Conservation (phyloP, 1,284 basidiomycete genomes). For the Ceratorhiza oryzae-sativae region DNA sequence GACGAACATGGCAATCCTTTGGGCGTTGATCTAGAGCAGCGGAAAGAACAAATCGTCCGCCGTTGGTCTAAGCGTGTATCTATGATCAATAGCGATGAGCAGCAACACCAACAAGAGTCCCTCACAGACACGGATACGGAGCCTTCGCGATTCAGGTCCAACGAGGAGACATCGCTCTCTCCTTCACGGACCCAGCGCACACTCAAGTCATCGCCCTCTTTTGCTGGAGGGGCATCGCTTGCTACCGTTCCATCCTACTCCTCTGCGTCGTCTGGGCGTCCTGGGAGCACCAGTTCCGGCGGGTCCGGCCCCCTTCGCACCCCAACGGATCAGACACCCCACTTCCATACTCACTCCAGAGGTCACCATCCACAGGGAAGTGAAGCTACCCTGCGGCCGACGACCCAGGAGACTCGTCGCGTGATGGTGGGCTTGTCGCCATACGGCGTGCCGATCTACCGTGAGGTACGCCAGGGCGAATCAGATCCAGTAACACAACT, state of each 20-base stretch:
- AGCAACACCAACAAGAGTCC: background rate
- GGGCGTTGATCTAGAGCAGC: slow-evolving; percentile 29
- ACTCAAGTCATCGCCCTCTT: slow-evolving; percentile 2
- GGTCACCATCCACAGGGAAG: slow-evolving; percentile 34
- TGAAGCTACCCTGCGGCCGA: slow-evolving; percentile 26
- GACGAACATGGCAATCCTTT: slow-evolving; percentile 33
- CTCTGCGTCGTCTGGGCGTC: slow-evolving; percentile 18
- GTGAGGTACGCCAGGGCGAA: slow-evolving; percentile 24
- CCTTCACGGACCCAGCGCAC: slow-evolving; percentile 19
- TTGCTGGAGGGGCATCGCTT: slow-evolving; percentile 20
- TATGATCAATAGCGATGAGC: background rate
- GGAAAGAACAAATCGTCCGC: slow-evolving; percentile 25
- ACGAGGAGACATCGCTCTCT: slow-evolving; percentile 17
- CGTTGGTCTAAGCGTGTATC: slow-evolving; percentile 25
- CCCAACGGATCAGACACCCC: slow-evolving; percentile 12
- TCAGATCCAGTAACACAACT: background rate
- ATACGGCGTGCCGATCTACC: slow-evolving; percentile 36
- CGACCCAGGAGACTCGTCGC: slow-evolving; percentile 25
- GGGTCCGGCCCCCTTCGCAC: slow-evolving; percentile 17
- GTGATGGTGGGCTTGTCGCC: slow-evolving; percentile 37
- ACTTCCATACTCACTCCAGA: background rate
- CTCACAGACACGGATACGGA: background rate
- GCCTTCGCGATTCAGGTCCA: background rate
- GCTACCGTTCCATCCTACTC: slow-evolving; percentile 27
- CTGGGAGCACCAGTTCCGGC: slow-evolving; percentile 29